These are phyloP conservation scores for Tubosaeta sp. DNA, from an alignment of 768 basidiomycete species.

Conservation along the genomic window DNA sequence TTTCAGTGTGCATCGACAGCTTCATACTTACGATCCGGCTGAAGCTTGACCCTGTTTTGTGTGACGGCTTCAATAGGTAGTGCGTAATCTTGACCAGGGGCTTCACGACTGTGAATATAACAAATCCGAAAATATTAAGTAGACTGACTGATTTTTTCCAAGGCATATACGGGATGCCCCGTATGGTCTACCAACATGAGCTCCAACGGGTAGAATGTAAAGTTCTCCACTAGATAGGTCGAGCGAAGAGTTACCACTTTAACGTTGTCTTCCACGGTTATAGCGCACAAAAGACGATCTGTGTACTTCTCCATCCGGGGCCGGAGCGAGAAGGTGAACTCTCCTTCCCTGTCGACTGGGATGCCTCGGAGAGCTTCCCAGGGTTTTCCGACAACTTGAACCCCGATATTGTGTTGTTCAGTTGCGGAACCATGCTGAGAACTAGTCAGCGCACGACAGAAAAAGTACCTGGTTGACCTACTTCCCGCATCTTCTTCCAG, in stretches of 20 bases:
- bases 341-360: slow-evolving; percentile 92
- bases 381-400: slow-evolving; percentile 78
- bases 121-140: not conserved
- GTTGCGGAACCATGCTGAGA: slow-evolving; percentile 43
- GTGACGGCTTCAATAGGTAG: slow-evolving; percentile 89
- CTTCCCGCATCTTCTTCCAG: slow-evolving; percentile 91
- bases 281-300: slow-evolving; percentile 82
- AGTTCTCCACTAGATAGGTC: slow-evolving; percentile 86
- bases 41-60: slow-evolving; percentile 74
- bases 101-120: slow-evolving; percentile 62
- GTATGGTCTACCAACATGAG: slow-evolving; percentile 82
- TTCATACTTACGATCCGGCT: slow-evolving; percentile 79
- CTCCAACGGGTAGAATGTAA: slow-evolving; percentile 89
- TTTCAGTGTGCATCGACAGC: not conserved
- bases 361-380: slow-evolving; percentile 90
- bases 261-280: slow-evolving; percentile 85
- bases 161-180: slow-evolving; percentile 73
- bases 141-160: slow-evolving; percentile 73
- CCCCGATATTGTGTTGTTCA: slow-evolving; percentile 78
- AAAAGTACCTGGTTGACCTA: slow-evolving; percentile 28
- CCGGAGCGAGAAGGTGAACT: slow-evolving; percentile 82
- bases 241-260: slow-evolving; percentile 94
- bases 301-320: slow-evolving; percentile 71
- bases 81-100: slow-evolving; percentile 82
- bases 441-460: not conserved